Conservation (phyloP, 768 basidiomycete genomes). For the Daedalea quercina region DNA sequence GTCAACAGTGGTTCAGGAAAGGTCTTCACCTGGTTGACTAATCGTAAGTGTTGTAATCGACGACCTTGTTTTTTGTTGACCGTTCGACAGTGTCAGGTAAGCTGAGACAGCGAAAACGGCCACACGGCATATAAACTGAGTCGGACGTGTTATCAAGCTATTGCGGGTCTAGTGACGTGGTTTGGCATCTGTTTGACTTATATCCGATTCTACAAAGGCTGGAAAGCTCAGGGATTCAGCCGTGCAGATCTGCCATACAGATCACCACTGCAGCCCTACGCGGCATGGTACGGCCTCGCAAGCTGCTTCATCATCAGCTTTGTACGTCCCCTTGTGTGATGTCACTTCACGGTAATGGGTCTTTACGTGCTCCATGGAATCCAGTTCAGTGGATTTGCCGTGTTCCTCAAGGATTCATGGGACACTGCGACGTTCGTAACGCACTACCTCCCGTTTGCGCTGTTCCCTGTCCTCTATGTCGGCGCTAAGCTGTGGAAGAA, state of each 20-base stretch:
- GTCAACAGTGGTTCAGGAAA: constrained; percentile 54
- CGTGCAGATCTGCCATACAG: constrained; percentile 65
- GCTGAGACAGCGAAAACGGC: too few species aligned
- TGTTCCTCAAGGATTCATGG: constrained; percentile 53
- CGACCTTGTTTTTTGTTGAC: neutral
- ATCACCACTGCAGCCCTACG: constrained; percentile 63
- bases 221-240: constrained; percentile 74
- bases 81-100: constrained; percentile 9
- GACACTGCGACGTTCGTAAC: constrained; percentile 66
- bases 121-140: neutral
- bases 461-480: constrained; percentile 74
- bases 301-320: constrained; percentile 44
- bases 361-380: too few species aligned
- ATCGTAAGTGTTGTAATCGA: constrained; percentile 23
- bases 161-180: constrained; percentile 43
- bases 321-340: constrained; percentile 47
- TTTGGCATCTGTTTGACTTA: constrained; percentile 41
- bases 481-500: constrained; percentile 50
- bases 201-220: constrained; percentile 73
- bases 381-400: constrained; percentile 42
- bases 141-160: constrained; percentile 21
- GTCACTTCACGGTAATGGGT: neutral
- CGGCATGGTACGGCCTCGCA: constrained; percentile 47
- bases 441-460: constrained; percentile 61
- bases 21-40: constrained; percentile 78